phyloP scores from a whole-genome alignment of 2,329 filamentous ascomycete genomes.

The Cladophialophora yegresii region DNA sequence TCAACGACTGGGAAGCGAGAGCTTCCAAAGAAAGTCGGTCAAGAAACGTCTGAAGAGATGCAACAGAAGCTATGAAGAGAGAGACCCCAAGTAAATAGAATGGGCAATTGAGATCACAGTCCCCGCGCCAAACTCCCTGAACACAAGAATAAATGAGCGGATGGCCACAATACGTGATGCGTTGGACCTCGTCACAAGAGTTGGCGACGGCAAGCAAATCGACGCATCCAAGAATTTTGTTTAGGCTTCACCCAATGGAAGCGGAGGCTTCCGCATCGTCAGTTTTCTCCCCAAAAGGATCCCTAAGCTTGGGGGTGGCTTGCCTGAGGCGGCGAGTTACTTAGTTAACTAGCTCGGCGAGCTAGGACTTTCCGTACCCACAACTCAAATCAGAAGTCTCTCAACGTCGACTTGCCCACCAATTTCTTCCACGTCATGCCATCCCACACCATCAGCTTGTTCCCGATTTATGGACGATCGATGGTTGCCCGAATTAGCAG shows the following conservation, averaged over 20 bases:
- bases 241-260: constrained; percentile 5
- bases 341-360: background rate
- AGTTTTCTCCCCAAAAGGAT: background rate
- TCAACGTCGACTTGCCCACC: constrained; percentile 2
- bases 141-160: constrained; percentile 5
- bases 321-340: background rate
- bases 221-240: constrained; percentile 1
- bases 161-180: background rate
- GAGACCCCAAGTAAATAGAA: background rate
- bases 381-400: constrained; percentile 15
- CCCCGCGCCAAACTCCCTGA: constrained; percentile 9
- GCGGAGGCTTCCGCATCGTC: background rate
- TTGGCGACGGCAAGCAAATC: background rate
- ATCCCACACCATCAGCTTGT: background rate
- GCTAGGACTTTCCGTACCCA: constrained; percentile 2
- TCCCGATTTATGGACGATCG: background rate
- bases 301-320: too few relatives aligned
- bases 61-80: background rate
- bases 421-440: background rate
- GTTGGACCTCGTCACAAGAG: background rate
- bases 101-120: background rate
- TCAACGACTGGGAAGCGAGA: background rate
- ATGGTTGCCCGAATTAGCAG: background rate
- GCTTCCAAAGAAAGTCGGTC: background rate
- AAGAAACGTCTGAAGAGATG: background rate